Evolutionary conservation across 2,329 filamentous ascomycete species (phyloP), one percentile per base, ranked within the genome.

Genomic region (Blumeria graminis): DNA sequence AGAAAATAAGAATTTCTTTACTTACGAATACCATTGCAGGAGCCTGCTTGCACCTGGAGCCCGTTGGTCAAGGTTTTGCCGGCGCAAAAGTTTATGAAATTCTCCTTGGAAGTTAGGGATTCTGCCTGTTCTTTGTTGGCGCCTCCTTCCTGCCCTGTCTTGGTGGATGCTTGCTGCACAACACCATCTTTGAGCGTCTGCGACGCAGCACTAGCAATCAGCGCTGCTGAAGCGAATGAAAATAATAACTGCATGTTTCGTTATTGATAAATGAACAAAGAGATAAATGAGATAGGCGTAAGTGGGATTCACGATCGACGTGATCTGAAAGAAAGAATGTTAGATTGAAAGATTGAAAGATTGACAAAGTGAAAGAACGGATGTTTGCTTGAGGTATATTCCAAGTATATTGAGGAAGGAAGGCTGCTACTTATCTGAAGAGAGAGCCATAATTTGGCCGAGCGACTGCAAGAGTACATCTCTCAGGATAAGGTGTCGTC

Each of bases 1-100:
- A 6, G 6, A 11, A 41, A 41, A 41, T n/a, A 3, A 11, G 38
- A 41, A 41, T 41, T 41, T 52, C n/a, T 3, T 34, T 9, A 63
- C 65, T 61, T 63, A 67, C 65, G 56, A 41, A 67, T 66, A 56
- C 65, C 65, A 39, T 82, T 83, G 69, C 80, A 83, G 38, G 79
- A 82, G 18, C 80, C 80, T 4, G 61, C 66, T 58, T 69, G 70
- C 55, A 74, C 69, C 65, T 82, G 79, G 33, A 74, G 67, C 62
- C 79, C 80, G 62, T 83, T 78, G 60, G 79, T 82, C 52, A 79
- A 65, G 0, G 69, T 74, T 64, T 65, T 62, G 16, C 65, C 65
- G 14, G 59, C 46, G 51, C 65, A 67, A 50, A 60, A 57, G 57
- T 67, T 67, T 60, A 67, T 67, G 56, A 67, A 67, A 56, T 67